Conservation (phyloP, 345 rosid species). For the Citropsis articulata region DNA sequence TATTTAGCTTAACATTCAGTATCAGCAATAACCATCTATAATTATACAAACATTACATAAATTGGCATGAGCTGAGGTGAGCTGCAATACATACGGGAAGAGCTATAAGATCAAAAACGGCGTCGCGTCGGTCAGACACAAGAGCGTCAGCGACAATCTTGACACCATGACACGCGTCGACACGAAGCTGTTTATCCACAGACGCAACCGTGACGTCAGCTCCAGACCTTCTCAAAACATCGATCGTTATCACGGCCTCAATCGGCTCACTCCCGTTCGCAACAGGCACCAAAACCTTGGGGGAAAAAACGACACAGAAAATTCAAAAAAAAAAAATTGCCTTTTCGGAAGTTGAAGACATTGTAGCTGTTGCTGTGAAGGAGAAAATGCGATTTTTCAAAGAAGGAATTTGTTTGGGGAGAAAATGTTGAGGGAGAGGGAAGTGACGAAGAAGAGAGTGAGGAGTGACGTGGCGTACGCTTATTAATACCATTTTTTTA, state of each 20-base stretch:
- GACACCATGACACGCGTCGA: constrained; percentile 75
- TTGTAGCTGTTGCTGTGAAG: constrained; percentile 30
- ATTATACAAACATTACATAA: not conserved
- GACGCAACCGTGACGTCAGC: constrained; percentile 85
- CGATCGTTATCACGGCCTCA: constrained; percentile 85
- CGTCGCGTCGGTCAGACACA: constrained; percentile 45
- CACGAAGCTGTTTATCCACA: constrained; percentile 60
- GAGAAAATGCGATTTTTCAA: constrained; percentile 33
- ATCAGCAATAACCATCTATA: not conserved
- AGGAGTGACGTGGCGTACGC: constrained; percentile 24
- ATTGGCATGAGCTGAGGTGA: not conserved
- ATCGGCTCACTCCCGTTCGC: constrained; percentile 93
- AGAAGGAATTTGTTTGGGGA: constrained; percentile 3
- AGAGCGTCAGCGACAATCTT: constrained; percentile 77
- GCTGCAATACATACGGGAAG: constrained; percentile 49
- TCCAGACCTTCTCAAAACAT: constrained; percentile 76
- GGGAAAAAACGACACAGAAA: not conserved
- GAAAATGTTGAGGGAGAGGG: not conserved
- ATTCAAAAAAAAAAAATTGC: constrained; percentile 16
- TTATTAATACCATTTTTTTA: constrained; percentile 24
- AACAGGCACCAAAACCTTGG: constrained; percentile 85
- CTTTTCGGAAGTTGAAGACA: constrained; percentile 59
- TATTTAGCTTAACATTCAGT: no score
- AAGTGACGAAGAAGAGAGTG: constrained; percentile 7
- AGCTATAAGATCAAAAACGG: constrained; percentile 67